These are phyloP conservation scores for Dictyostelium intermedium DNA, from an alignment of 78 protist species.

Conservation along the genomic window DNA sequence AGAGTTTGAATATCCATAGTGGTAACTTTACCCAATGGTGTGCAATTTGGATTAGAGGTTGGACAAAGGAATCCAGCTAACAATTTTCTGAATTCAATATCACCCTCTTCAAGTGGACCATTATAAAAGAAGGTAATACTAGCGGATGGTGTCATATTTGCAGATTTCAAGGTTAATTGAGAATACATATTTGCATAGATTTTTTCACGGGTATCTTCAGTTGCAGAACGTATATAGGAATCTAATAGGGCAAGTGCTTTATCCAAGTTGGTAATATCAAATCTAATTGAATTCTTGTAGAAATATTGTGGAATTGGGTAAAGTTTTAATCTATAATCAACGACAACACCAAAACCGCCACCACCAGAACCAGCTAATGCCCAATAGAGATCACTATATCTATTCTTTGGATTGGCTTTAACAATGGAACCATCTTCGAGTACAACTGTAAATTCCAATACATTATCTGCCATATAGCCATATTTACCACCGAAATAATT, in stretches of 20 bases:
- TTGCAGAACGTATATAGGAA: background rate
- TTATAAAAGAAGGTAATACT: constrained; percentile 1
- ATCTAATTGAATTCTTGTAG: background rate
- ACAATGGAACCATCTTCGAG: constrained; percentile 4
- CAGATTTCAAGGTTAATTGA: background rate
- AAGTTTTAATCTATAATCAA: background rate
- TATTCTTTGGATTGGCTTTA: background rate
- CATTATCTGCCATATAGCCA: constrained; percentile 21
- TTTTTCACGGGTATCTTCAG: background rate
- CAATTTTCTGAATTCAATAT: background rate
- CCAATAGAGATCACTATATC: constrained; percentile 1
- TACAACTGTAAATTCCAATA: constrained; percentile 9
- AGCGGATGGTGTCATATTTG: background rate
- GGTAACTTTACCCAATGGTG: background rate
- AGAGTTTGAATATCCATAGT: background rate
- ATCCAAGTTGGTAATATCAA: background rate
- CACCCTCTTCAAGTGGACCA: constrained; percentile 9
- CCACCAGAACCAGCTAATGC: constrained; percentile 13
- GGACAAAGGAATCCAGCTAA: background rate
- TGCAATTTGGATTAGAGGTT: background rate
- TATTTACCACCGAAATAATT: constrained; percentile 9
- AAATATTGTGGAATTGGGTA: background rate
- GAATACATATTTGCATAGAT: background rate
- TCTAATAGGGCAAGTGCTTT: background rate
- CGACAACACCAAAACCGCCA: constrained; percentile 17